These are phyloP conservation scores for Buxus sempervirens DNA, from an alignment of 164 flowering plant species.

Conservation along the genomic window DNA sequence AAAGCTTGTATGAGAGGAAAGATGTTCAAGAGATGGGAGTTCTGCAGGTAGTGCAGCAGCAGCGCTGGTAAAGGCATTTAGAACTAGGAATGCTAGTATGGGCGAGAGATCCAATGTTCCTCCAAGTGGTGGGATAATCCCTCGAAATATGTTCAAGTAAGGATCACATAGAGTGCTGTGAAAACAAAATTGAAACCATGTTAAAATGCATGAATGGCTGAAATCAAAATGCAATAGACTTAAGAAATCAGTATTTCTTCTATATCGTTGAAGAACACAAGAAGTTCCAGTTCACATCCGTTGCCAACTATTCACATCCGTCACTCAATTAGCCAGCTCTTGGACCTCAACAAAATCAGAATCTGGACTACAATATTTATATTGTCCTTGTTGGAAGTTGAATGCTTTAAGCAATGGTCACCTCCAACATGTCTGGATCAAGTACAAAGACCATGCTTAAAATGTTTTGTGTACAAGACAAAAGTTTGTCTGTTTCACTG, in stretches of 20 bases:
- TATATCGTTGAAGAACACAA: not conserved
- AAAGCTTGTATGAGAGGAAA: slow-evolving; percentile 13
- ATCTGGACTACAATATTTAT: too few species aligned
- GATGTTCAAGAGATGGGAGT: slow-evolving; percentile 40
- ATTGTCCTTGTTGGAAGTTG: too few species aligned
- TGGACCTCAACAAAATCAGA: not conserved
- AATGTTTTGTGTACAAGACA: not conserved
- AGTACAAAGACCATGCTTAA: not conserved
- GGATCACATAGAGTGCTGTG: slow-evolving; percentile 90
- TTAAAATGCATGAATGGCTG: not conserved
- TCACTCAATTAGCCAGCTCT: not conserved
- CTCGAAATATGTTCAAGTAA: slow-evolving; percentile 93
- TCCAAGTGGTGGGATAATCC: slow-evolving; percentile 91
- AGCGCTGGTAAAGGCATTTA: slow-evolving; percentile 79
- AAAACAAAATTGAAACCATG: not conserved
- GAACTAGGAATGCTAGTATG: slow-evolving; percentile 80
- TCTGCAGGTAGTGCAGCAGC: slow-evolving; percentile 94
- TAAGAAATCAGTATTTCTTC: not conserved
- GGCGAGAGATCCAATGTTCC: slow-evolving; percentile 94
- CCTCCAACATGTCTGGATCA: not conserved
- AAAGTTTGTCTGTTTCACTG: not conserved
- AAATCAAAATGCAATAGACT: not conserved
- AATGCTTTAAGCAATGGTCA: not conserved
- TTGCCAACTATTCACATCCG: too few species aligned
- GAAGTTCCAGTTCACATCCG: not conserved